A percentile compares a stretch with the other conserved stretches of the same genome.
phyloP scores from a whole-genome alignment of 2,329 filamentous ascomycete species.

The Fusarium dimerum region DNA sequence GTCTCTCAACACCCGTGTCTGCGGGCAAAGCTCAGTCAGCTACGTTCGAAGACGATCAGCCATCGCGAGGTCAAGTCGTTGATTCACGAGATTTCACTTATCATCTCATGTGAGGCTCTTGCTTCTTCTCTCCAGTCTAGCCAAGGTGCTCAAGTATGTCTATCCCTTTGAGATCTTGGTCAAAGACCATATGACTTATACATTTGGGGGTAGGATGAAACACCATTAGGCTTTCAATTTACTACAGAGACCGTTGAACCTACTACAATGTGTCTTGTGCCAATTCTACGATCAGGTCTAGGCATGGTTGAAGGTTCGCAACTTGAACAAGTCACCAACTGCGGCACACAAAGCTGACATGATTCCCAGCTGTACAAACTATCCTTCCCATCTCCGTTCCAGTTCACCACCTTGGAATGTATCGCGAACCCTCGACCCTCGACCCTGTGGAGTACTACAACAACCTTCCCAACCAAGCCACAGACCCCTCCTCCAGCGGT shows the following conservation, averaged over 20 bases:
- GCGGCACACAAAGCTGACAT: conserved; percentile 12
- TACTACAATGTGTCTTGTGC: conserved; percentile 74
- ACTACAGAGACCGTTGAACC: conserved; percentile 64
- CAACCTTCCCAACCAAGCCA: conserved; percentile 78
- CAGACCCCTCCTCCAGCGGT: conserved; percentile 39
- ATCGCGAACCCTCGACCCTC: conserved; percentile 84
- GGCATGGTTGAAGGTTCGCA: conserved; percentile 80
- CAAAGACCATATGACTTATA: conserved; percentile 1
- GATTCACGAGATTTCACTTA: conserved; percentile 82
- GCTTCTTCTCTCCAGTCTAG: conserved; percentile 59
- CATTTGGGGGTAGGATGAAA: conserved; percentile 60
- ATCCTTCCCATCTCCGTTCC: conserved; percentile 79
- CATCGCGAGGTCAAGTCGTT: conserved; percentile 78
- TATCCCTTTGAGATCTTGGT: background rate
- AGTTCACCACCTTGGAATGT: conserved; percentile 92
- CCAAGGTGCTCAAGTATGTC: conserved; percentile 62
- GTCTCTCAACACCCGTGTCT: conserved; percentile 86
- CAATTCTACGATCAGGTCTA: conserved; percentile 88
- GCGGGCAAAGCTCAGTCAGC: conserved; percentile 83
- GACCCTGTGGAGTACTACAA: conserved; percentile 97
- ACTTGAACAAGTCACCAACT: background rate
- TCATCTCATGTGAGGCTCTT: conserved; percentile 82
- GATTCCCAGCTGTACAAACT: conserved; percentile 66
- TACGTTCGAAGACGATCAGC: conserved; percentile 71
- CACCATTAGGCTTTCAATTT: conserved; percentile 78